Evolutionary conservation across 352 stramenopile genomes (phyloP).

Genomic region (Pythium brachiatum): DNA sequence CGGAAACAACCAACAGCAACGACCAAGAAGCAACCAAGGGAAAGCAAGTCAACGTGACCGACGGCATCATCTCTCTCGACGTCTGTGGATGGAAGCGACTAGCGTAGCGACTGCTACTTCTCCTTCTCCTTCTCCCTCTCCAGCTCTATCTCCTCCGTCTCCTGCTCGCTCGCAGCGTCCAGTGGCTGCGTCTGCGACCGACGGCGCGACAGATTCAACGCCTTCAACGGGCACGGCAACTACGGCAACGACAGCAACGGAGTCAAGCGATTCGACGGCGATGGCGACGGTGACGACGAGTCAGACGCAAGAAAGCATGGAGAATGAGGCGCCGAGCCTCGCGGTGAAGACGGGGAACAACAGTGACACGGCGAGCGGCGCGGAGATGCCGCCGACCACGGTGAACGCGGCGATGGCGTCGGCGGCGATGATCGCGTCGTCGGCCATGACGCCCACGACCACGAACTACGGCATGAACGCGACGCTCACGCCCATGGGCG

Average conservation of each 20-base stretch:
- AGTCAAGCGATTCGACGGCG: neutral
- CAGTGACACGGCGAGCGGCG: neutral
- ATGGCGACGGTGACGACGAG: neutral
- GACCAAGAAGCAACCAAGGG: neutral
- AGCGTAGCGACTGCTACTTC: neutral
- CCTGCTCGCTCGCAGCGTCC: too few relatives aligned
- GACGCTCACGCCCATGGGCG: slow-evolving; percentile 28
- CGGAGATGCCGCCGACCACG: slow-evolving; percentile 1
- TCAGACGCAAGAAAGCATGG: neutral
- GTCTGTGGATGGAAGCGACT: slow-evolving; percentile 24
- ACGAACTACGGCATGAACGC: slow-evolving; percentile 23
- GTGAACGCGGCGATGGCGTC: slow-evolving; percentile 16
- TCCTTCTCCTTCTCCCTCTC: neutral
- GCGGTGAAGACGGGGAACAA: slow-evolving; percentile 5
- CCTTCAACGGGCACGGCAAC: neutral
- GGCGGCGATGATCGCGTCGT: slow-evolving; percentile 3
- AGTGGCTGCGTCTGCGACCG: neutral
- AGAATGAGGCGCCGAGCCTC: neutral
- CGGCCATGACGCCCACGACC: slow-evolving; percentile 28
- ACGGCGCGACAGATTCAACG: neutral
- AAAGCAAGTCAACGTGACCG: neutral
- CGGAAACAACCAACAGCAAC: neutral
- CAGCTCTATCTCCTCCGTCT: neutral
- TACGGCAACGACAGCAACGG: neutral
- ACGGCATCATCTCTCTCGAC: neutral